These are phyloP conservation scores for Gracilaria caudata DNA, from an alignment of 23 red algal species.

Conservation along the genomic window DNA sequence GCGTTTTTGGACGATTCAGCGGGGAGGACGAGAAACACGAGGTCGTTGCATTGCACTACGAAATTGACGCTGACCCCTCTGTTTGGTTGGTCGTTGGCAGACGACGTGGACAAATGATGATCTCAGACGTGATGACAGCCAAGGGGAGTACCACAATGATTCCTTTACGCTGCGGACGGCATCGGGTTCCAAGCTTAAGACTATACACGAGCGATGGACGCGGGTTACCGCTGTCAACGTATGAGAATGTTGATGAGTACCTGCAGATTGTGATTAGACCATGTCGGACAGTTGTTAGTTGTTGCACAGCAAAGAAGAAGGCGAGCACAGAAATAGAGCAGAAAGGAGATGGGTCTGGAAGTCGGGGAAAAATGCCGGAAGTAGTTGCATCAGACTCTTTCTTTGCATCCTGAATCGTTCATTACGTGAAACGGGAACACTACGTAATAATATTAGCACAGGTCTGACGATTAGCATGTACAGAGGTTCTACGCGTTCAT, in stretches of 20 bases:
- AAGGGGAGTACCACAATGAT: constrained; percentile 31
- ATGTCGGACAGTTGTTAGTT: constrained; percentile 34
- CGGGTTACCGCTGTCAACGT: constrained; percentile 34
- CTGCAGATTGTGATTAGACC: constrained; percentile 58
- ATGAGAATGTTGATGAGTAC: constrained; percentile 67
- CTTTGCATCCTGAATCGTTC: constrained; percentile 26
- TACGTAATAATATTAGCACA: not conserved
- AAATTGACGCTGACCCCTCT: constrained; percentile 61
- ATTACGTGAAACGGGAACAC: not conserved
- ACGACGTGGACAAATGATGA: constrained; percentile 47
- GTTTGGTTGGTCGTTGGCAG: constrained; percentile 61
- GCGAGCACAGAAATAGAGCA: constrained; percentile 8
- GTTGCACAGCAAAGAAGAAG: not conserved
- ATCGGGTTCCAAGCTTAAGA: constrained; percentile 39
- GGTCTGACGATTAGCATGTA: not conserved
- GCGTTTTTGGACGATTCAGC: constrained; percentile 16
- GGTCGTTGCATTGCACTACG: constrained; percentile 50
- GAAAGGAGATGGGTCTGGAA: constrained; percentile 8
- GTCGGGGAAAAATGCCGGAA: constrained; percentile 38
- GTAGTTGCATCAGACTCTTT: constrained; percentile 68
- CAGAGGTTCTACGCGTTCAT: constrained; percentile 25
- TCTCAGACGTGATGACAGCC: constrained; percentile 3
- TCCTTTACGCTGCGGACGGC: constrained; percentile 36
- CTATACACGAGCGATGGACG: constrained; percentile 60
- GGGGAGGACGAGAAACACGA: constrained; percentile 28